Conservation (phyloP, 1,284 basidiomycete species). For the Moesziomyces parantarcticus region DNA sequence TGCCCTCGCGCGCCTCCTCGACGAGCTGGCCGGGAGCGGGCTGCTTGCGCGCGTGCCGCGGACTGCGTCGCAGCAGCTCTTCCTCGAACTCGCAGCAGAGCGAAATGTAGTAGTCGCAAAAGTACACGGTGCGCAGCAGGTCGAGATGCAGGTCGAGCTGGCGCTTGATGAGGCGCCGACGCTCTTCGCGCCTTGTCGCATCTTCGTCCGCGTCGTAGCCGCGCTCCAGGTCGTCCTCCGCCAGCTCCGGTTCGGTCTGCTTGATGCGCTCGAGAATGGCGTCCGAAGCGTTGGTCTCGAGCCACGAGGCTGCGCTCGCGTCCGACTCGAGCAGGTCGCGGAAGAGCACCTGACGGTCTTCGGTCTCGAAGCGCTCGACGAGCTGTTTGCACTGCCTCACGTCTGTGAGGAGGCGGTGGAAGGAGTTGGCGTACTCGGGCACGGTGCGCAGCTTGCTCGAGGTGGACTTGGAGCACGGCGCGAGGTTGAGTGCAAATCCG, state of each 20-base stretch:
- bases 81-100: conserved; percentile 62
- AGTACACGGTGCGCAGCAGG: conserved; percentile 58
- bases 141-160: conserved; percentile 63
- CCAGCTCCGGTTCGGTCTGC: conserved; percentile 22
- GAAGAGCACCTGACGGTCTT: conserved; percentile 55
- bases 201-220: conserved; percentile 35
- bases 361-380: conserved; percentile 42
- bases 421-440: conserved; percentile 54
- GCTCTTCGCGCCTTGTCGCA: conserved; percentile 31
- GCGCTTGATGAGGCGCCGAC: conserved; percentile 48
- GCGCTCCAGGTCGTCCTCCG: conserved; percentile 33
- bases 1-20: conserved; percentile 38
- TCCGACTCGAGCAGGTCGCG: conserved; percentile 13
- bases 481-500: conserved; percentile 55
- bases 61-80: conserved; percentile 57
- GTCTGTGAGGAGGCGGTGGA: conserved; percentile 54
- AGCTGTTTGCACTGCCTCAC: conserved; percentile 53
- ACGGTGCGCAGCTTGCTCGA: conserved; percentile 55
- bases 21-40: conserved; percentile 26
- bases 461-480: conserved; percentile 51
- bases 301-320: conserved; percentile 22
- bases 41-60: conserved; percentile 50
- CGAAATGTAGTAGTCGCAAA: conserved; percentile 65
- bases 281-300: conserved; percentile 36
- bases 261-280: conserved; percentile 37